These are phyloP conservation scores for Gymnopilus junonius DNA, from an alignment of 768 basidiomycete genomes.

Conservation along the genomic window DNA sequence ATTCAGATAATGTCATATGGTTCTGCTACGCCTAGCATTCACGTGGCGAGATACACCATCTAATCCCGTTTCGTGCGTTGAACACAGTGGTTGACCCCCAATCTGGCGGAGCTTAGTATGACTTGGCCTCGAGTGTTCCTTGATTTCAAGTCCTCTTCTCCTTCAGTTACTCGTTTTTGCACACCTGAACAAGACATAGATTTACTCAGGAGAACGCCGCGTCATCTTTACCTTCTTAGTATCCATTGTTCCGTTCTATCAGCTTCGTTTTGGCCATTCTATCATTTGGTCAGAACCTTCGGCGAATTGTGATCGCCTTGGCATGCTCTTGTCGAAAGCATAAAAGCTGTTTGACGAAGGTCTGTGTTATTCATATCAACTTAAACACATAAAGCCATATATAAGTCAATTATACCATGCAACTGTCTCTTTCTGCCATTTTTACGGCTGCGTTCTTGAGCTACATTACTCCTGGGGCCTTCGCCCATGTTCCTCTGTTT, in stretches of 20 bases:
- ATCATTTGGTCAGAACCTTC: not conserved
- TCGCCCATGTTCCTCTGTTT: not conserved
- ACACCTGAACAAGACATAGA: not conserved
- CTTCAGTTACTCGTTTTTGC: not conserved
- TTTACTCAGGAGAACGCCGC: not conserved
- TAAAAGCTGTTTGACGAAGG: not conserved
- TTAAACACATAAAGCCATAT: no score
- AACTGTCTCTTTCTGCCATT: not conserved
- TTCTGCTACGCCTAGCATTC: not conserved
- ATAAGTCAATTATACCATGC: not conserved
- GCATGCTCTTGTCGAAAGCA: not conserved
- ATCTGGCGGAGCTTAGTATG: not conserved
- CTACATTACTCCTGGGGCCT: not conserved
- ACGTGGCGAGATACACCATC: not conserved
- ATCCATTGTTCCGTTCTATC: not conserved
- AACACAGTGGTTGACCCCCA: not conserved
- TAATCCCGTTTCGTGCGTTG: not conserved
- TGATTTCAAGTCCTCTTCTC: not conserved
- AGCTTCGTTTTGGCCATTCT: not conserved
- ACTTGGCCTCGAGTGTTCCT: not conserved
- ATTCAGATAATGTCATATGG: not conserved
- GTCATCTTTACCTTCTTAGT: not conserved
- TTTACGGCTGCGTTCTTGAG: not conserved
- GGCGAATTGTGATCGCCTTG: not conserved
- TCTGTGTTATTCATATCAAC: not conserved